Evolutionary conservation across 495 filamentous ascomycete genomes (phyloP).

Genomic region (Mytilinidion resinicola): DNA sequence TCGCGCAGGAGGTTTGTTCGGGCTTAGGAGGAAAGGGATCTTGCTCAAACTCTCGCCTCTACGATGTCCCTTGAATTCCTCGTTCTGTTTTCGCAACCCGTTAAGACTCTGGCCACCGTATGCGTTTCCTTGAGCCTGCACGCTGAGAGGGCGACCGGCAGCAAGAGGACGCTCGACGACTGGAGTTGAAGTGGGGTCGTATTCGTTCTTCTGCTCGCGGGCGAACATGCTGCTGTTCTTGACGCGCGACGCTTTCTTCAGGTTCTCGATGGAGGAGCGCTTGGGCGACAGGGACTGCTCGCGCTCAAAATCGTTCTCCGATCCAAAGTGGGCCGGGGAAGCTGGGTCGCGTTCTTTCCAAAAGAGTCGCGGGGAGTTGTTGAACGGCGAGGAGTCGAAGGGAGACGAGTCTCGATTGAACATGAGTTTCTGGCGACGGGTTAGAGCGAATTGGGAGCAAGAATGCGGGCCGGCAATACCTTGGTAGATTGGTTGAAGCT

Average conservation of each 20-base stretch:
- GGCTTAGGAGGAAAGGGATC: slow-evolving; percentile 30
- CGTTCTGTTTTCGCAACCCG: slow-evolving; percentile 40
- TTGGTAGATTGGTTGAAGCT: slow-evolving; percentile 38
- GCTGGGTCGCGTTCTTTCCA: slow-evolving; percentile 72
- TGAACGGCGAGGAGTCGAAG: slow-evolving; percentile 50
- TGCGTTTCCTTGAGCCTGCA: slow-evolving; percentile 59
- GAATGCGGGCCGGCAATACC: slow-evolving; percentile 28
- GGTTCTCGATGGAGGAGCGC: slow-evolving; percentile 83
- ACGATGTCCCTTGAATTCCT: slow-evolving; percentile 33
- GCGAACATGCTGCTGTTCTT: slow-evolving; percentile 96
- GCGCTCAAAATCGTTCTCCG: slow-evolving; percentile 64
- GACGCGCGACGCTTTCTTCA: slow-evolving; percentile 88
- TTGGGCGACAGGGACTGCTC: slow-evolving; percentile 53
- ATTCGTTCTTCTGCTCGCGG: slow-evolving; percentile 80
- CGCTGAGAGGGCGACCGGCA: slow-evolving; percentile 48
- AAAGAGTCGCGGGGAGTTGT: slow-evolving; percentile 64
- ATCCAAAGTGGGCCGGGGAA: slow-evolving; percentile 51
- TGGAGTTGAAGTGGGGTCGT: slow-evolving; percentile 72
- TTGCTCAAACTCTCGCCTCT: slow-evolving; percentile 34
- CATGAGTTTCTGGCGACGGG: slow-evolving; percentile 37
- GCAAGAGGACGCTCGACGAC: slow-evolving; percentile 73
- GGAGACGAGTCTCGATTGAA: slow-evolving; percentile 66
- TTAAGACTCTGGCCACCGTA: slow-evolving; percentile 43
- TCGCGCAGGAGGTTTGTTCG: slow-evolving; percentile 26
- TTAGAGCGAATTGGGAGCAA: slow-evolving; percentile 6